phyloP scores from a whole-genome alignment of 2,329 filamentous ascomycete species.

The Coleophoma eucalyptorum region DNA sequence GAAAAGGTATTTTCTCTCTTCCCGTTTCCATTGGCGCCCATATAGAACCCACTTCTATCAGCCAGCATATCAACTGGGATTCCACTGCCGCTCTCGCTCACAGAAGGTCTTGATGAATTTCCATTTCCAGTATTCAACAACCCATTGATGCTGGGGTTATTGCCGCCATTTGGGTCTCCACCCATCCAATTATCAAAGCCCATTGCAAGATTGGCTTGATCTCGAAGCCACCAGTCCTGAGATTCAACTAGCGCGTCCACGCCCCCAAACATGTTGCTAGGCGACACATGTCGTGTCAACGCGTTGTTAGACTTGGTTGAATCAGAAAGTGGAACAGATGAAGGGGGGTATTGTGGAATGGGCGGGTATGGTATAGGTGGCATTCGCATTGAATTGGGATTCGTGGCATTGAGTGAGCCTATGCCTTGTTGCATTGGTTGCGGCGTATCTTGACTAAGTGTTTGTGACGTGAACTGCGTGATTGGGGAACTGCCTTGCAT shows the following conservation, averaged over 20 bases:
- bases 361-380: not conserved
- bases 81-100: not conserved
- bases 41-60: too few species aligned
- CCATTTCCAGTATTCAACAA: not conserved
- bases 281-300: conserved; percentile 31
- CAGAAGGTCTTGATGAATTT: not conserved
- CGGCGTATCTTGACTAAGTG: not conserved
- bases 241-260: conserved; percentile 59
- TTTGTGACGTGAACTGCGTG: not conserved
- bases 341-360: not conserved
- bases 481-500: not conserved
- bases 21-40: not conserved
- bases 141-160: not conserved
- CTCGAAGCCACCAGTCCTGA: conserved; percentile 61
- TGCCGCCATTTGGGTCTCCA: conserved; percentile 1
- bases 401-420: not conserved
- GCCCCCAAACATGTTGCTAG: conserved; percentile 52
- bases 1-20: not conserved
- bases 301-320: conserved; percentile 12
- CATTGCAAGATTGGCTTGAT: conserved; percentile 55
- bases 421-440: not conserved
- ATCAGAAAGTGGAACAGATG: conserved; percentile 6
- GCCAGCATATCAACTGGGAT: too few species aligned
- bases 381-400: not conserved
- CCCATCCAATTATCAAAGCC: conserved; percentile 60